A percentile compares a stretch with the other conserved stretches of the same genome.
Evolutionary conservation across 2,329 filamentous ascomycete genomes (phyloP).

Genomic region (Rhexocercosporidium sp.): DNA sequence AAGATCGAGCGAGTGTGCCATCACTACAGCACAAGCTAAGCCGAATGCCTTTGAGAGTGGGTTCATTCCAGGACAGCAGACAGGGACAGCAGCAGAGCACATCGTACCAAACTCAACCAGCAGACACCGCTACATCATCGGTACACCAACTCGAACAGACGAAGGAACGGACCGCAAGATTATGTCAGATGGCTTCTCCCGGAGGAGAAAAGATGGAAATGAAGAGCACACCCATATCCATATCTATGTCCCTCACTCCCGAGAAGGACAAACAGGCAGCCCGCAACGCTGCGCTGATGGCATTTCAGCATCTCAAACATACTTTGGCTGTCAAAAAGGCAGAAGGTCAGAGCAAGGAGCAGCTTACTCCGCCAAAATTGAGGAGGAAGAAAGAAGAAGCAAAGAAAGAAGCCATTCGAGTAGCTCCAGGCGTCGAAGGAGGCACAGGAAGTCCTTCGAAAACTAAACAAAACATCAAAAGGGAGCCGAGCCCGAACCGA

Average conservation of each 20-base stretch:
- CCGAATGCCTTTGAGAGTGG: slow-evolving; percentile 19
- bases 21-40: slow-evolving; percentile 21
- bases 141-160: slow-evolving; percentile 29
- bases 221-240: slow-evolving; percentile 42
- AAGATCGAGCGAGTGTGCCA: slow-evolving; percentile 17
- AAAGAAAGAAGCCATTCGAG: background rate
- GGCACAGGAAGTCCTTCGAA: slow-evolving; percentile 32
- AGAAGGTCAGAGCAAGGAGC: slow-evolving; percentile 46
- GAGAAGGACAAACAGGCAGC: slow-evolving; percentile 20
- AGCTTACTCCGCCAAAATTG: slow-evolving; percentile 15
- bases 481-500: slow-evolving; percentile 4
- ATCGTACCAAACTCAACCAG: slow-evolving; percentile 25
- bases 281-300: slow-evolving; percentile 78
- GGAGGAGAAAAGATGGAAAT: slow-evolving; percentile 20
- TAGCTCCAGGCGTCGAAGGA: slow-evolving; percentile 16
- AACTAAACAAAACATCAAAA: slow-evolving; percentile 7
- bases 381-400: slow-evolving; percentile 13
- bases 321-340: slow-evolving; percentile 22
- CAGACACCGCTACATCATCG: slow-evolving; percentile 36
- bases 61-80: slow-evolving; percentile 20
- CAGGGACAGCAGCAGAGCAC: slow-evolving; percentile 25
- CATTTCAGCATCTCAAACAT: slow-evolving; percentile 52
- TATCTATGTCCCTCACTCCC: slow-evolving; percentile 39
- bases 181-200: slow-evolving; percentile 31
- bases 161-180: slow-evolving; percentile 28